Evolutionary conservation across 495 filamentous ascomycete genomes (phyloP).

Genomic region (Ascodesmis nigricans): DNA sequence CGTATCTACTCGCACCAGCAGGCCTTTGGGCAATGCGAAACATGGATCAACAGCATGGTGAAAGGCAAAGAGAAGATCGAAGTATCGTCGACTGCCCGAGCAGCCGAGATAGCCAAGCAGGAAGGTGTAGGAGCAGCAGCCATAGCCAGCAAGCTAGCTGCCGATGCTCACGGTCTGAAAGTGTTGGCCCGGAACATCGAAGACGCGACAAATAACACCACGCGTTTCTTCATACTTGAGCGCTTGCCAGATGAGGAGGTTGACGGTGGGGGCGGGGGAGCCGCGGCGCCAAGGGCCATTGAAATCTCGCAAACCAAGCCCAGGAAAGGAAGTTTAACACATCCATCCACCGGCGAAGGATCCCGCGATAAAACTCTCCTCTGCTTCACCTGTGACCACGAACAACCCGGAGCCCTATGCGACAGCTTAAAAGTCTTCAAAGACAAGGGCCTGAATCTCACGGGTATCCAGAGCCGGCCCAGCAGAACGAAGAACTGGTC

Average conservation of each 20-base stretch:
- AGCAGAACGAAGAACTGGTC: constrained; percentile 57
- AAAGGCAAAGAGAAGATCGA: constrained; percentile 56
- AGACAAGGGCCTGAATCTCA: constrained; percentile 50
- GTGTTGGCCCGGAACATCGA: constrained; percentile 56
- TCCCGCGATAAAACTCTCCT: constrained; percentile 45
- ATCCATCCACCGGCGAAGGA: constrained; percentile 30
- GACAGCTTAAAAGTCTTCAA: constrained; percentile 62
- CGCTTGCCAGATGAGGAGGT: too few relatives aligned
- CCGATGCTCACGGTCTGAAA: constrained; percentile 39
- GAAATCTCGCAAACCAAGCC: constrained; percentile 29
- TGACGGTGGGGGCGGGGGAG: constrained; percentile 1
- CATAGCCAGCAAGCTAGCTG: constrained; percentile 53
- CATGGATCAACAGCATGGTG: constrained; percentile 43
- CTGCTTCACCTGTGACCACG: constrained; percentile 60
- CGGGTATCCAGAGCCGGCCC: constrained; percentile 72
- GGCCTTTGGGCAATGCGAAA: constrained; percentile 77
- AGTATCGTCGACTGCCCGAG: constrained; percentile 65
- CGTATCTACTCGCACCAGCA: constrained; percentile 78
- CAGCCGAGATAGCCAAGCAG: constrained; percentile 48
- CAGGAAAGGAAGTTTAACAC: constrained; percentile 40
- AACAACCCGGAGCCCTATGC: constrained; percentile 57
- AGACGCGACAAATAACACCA: constrained; percentile 64
- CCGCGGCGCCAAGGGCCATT: not conserved
- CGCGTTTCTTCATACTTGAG: constrained; percentile 61
- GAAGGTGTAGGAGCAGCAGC: constrained; percentile 43